Evolutionary conservation across 1,284 basidiomycete species (phyloP), one percentile per base, ranked within the genome.

Genomic region (Cystobasidiaceae sp.): DNA sequence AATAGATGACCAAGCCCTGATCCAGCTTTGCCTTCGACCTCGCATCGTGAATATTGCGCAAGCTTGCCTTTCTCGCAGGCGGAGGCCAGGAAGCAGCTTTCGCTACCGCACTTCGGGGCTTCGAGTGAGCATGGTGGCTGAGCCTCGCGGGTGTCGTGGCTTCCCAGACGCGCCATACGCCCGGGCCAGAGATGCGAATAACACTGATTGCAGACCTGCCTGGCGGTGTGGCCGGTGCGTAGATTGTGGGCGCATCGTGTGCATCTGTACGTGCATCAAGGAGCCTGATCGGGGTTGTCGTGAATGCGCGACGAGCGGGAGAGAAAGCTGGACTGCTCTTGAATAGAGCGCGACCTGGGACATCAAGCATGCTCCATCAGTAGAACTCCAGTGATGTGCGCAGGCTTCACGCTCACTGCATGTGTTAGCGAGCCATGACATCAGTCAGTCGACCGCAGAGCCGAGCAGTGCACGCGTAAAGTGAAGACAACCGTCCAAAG

Each of bases 141-240:
- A 44, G 60, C 45, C 70, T 69, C 19, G 58, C 13, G 64, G 54
- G 76, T 13, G 86, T 83, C 78, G 91, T 80, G 3, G 72, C 74
- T 28, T 77, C 75, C 82, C 86, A 87, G 2, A 89, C 85, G 0
- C 78, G 67, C 15, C 81, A 71, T 0, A 84, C 84, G 54, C 84
- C 82, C 0, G 88, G 87, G 0, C 91, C 90, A 6, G 89, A 90
- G 11, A 93, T 79, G 63, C 90, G 83, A 50, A 93, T 79, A 46
- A 93, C 85, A 0, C 86, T 88, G 17, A 93, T 82, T 28, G 89
- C 91, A 2, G 84, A 88, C 70, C 86, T 90, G 1, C 89, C 89
- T 3, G 85, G 83, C 1, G 89, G 87, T 0, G 89, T 90, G 0
- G 91, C 89, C 13, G 92, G 81, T 0, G 90, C 91, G 74, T 88